Percentiles rank a stretch among this genome's conserved stretches.
These are phyloP conservation scores for Lenzites betulinus DNA, from an alignment of 768 basidiomycete species.

Conservation along the genomic window DNA sequence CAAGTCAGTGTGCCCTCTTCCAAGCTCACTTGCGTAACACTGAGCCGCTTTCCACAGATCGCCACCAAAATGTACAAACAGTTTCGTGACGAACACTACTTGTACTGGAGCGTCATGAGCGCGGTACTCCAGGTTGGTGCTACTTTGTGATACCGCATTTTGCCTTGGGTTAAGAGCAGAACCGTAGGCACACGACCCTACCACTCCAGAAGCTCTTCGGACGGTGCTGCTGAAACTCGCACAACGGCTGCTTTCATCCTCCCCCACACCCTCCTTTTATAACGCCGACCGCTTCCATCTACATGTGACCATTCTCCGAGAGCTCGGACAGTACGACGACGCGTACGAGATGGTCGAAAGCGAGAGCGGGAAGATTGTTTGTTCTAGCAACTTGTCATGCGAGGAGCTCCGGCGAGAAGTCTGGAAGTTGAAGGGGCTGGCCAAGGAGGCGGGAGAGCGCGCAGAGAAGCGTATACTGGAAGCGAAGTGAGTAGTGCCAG, in stretches of 20 bases:
- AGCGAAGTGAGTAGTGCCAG: conserved; percentile 48
- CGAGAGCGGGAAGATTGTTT: conserved; percentile 68
- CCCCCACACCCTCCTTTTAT: conserved; percentile 61
- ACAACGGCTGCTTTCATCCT: conserved; percentile 67
- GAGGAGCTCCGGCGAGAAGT: conserved; percentile 77
- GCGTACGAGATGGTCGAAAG: conserved; percentile 68
- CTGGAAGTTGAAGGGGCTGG: conserved; percentile 56
- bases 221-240: conserved; percentile 75
- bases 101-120: conserved; percentile 84
- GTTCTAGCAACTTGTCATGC: conserved; percentile 68
- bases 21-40: background rate
- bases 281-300: conserved; percentile 78
- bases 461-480: conserved; percentile 62
- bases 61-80: conserved; percentile 82
- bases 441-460: conserved; percentile 60
- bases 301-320: conserved; percentile 69
- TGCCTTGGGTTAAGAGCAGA: background rate
- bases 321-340: conserved; percentile 69
- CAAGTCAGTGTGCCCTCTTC: conserved; percentile 48
- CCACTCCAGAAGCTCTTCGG: conserved; percentile 63
- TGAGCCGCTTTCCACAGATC: conserved; percentile 46
- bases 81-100: conserved; percentile 78
- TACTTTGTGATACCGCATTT: background rate
- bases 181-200: conserved; percentile 64
- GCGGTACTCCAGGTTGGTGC: conserved; percentile 70